Base-by-base conservation (phyloP, 116 monocot species). In the Papilionanthe hybrid region DNA sequence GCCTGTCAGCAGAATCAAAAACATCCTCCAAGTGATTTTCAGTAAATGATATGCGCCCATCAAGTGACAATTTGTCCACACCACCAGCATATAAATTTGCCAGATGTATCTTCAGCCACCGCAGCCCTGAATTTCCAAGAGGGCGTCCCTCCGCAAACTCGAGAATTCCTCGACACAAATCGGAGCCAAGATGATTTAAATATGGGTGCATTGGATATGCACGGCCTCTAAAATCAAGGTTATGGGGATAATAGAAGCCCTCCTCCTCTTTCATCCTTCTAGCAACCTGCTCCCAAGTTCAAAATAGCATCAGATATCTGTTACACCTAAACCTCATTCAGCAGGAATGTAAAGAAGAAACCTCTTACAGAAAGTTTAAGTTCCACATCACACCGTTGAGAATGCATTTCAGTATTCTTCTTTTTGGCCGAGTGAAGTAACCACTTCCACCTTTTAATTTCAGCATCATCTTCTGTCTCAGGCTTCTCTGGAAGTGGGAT, bases 131-230 rank as follows among this genome's bases (percentile, higher is more conserved):
- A 63, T 72, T 79, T 44, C 86, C 86, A 53, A 89, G 77, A 58
- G 84, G 84, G 18, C 86, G 82, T 13, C 86, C 86, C 29, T 86
- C 84, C 17, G 89, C 84, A 86, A 89, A 89, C 42, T 89, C 86
- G 47, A 89, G 72, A 42, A 89, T 58, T 48, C 89, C 89, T 65
- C 89, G 86, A 25, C 89, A 89, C 68, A 86, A 67, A 84, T 89
- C 89, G 13, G 84, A 84, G 41, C 89, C 89, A 66, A 89, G 82
- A 79, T 89, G 89, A 81, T 89, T 86, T 57, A 89, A 78, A 60
- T 89, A 82, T 20, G 89, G 89, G 67, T 89, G 89, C 89, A 89
- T 89, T 20, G 89, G 89, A 72, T 89, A 89, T 66, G 89, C 89
- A 57, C 89, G 89, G 5, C 89, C 89, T 75, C 89, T 84, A 75